Conservation (phyloP, 805 yeast genomes). For the Kluyveromyces starmeri region DNA sequence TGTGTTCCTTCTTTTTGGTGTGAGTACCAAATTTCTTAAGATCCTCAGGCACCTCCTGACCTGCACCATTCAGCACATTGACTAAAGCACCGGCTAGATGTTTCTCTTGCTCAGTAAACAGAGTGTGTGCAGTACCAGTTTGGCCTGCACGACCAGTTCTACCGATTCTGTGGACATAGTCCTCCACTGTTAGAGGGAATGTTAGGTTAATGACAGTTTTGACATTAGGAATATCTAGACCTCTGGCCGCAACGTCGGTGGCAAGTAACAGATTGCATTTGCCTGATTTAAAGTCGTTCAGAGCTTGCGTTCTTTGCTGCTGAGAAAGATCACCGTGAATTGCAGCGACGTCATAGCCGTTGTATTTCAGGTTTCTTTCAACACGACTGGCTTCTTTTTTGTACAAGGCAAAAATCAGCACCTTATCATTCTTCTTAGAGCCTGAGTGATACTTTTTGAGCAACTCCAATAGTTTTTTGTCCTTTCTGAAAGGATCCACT, state of each 20-base stretch:
- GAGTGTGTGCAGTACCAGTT: constrained; percentile 88
- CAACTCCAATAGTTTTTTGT: constrained; percentile 60
- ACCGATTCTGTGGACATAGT: constrained; percentile 94
- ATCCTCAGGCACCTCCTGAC: constrained; percentile 93
- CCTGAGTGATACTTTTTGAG: constrained; percentile 69
- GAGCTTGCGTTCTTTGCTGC: constrained; percentile 82
- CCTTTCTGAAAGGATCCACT: constrained; percentile 73
- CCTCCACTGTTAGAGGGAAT: constrained; percentile 93
- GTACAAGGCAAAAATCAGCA: constrained; percentile 86
- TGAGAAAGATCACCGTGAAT: constrained; percentile 95
- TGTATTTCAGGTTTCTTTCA: constrained; percentile 62
- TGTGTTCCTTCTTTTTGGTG: constrained; percentile 94
- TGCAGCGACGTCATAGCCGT: constrained; percentile 80
- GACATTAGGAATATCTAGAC: constrained; percentile 95
- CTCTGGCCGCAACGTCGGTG: constrained; percentile 98
- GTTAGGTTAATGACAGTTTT: constrained; percentile 91
- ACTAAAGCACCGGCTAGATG: constrained; percentile 91
- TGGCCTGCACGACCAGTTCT: constrained; percentile 98
- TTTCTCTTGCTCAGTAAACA: constrained; percentile 94
- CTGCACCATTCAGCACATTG: constrained; percentile 87
- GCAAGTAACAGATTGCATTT: constrained; percentile 71
- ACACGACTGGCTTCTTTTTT: constrained; percentile 94
- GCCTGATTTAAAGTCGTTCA: constrained; percentile 78
- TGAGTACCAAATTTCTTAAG: constrained; percentile 93
- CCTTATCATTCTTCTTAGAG: constrained; percentile 61